These are phyloP conservation scores for Metschnikowia proteae DNA, from an alignment of 805 yeast genomes.

Conservation along the genomic window DNA sequence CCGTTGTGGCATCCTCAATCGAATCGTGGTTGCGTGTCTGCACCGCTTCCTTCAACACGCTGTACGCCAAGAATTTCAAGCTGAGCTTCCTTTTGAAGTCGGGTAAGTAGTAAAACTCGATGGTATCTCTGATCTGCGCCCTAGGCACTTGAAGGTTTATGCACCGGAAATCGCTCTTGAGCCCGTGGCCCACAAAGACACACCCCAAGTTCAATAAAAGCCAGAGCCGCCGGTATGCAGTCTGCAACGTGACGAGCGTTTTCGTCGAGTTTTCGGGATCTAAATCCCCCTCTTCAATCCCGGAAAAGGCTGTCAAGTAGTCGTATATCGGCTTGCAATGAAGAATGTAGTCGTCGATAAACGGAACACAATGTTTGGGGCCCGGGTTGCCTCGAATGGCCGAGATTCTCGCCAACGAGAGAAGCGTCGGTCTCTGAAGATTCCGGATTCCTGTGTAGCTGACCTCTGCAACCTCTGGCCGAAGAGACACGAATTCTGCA, in stretches of 20 bases:
- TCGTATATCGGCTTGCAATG: slow-evolving; percentile 71
- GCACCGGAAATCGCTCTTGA: slow-evolving; percentile 85
- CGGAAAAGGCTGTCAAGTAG: slow-evolving; percentile 85
- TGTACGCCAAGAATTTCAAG: slow-evolving; percentile 81
- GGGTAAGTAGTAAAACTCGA: slow-evolving; percentile 69
- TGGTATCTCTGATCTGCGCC: slow-evolving; percentile 85
- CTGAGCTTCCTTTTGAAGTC: slow-evolving; percentile 76
- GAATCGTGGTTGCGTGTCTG: slow-evolving; percentile 96
- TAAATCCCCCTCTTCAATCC: slow-evolving; percentile 90
- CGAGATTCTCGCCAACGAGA: slow-evolving; percentile 84
- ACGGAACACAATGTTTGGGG: slow-evolving; percentile 63
- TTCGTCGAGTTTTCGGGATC: slow-evolving; percentile 63
- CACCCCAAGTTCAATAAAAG: slow-evolving; percentile 82
- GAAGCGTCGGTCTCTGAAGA: slow-evolving; percentile 67
- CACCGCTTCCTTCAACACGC: slow-evolving; percentile 66
- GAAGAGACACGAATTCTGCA: slow-evolving; percentile 88
- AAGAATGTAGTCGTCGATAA: slow-evolving; percentile 89
- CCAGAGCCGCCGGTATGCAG: slow-evolving; percentile 89
- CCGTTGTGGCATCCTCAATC: slow-evolving; percentile 91
- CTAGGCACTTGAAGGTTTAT: slow-evolving; percentile 88
- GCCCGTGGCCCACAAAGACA: slow-evolving; percentile 92
- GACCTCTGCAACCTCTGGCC: slow-evolving; percentile 76
- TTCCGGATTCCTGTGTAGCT: slow-evolving; percentile 66
- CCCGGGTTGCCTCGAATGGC: slow-evolving; percentile 74
- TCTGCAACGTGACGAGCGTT: slow-evolving; percentile 72